phyloP scores from a whole-genome alignment of 2,329 filamentous ascomycete genomes.

The Macrophomina phaseolina region DNA sequence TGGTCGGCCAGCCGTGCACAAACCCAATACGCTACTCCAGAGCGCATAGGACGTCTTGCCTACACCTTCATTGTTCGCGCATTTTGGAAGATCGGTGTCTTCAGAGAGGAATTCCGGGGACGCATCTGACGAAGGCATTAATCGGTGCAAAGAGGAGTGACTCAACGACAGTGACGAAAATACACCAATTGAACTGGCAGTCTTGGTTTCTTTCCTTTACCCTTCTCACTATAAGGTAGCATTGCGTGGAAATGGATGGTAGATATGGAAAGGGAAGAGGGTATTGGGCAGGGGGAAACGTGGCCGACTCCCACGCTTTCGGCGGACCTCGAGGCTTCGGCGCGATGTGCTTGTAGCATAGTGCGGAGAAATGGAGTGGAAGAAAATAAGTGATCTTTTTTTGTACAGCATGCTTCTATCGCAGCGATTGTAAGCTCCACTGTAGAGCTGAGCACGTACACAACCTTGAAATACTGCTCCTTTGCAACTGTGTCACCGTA shows the following conservation, averaged over 20 bases:
- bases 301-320: neutral
- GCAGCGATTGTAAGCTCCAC: neutral
- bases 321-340: constrained; percentile 17
- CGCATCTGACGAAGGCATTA: constrained; percentile 15
- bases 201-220: neutral
- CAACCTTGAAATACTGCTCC: no score
- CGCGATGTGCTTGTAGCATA: constrained; percentile 21
- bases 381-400: neutral
- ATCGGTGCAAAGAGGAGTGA: constrained; percentile 1
- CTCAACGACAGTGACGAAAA: constrained; percentile 11
- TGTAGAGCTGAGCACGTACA: no score
- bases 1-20: neutral
- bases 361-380: neutral
- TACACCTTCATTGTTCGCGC: constrained; percentile 2
- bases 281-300: neutral
- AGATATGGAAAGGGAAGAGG: constrained; percentile 6
- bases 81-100: neutral
- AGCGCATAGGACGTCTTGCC: neutral
- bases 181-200: neutral
- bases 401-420: neutral
- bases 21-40: neutral
- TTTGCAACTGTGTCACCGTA: no score
- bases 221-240: constrained; percentile 13
- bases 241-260: constrained; percentile 23
- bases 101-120: constrained; percentile 1